Percentiles rank a stretch among this genome's conserved stretches.
Conservation (phyloP, 1,284 basidiomycete species). For the Anthracocystis setariae region DNA sequence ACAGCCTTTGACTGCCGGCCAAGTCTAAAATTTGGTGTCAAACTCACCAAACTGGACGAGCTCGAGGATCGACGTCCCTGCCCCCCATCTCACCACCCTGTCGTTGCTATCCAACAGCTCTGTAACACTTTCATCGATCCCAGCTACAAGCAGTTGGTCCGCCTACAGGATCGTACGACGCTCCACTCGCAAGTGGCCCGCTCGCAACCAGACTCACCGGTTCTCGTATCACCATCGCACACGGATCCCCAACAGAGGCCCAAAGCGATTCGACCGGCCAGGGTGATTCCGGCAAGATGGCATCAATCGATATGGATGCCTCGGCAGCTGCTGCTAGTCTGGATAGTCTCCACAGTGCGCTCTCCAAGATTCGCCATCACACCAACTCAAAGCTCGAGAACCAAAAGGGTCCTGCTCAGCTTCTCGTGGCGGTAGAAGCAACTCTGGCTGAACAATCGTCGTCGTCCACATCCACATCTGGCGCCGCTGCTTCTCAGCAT, state of each 20-base stretch:
- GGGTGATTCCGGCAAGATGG: constrained; percentile 20
- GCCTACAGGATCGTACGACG: too few relatives aligned
- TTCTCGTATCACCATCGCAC: neutral
- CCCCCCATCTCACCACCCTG: too few relatives aligned
- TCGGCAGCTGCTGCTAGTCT: constrained; percentile 40
- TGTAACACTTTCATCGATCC: neutral
- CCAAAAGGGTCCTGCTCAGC: constrained; percentile 88
- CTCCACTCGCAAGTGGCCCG: too few relatives aligned
- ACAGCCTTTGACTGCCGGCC: too few relatives aligned
- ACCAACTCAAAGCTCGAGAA: constrained; percentile 82
- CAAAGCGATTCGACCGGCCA: neutral
- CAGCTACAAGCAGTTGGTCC: too few relatives aligned
- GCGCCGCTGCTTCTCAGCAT: constrained; percentile 76
- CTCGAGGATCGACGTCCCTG: too few relatives aligned
- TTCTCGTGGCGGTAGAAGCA: constrained; percentile 87
- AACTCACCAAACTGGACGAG: neutral
- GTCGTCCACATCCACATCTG: constrained; percentile 72
- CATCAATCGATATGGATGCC: constrained; percentile 38
- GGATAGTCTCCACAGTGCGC: constrained; percentile 46
- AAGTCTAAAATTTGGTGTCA: neutral
- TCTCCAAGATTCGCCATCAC: constrained; percentile 85
- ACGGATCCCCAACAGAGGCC: neutral
- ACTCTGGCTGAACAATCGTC: constrained; percentile 81
- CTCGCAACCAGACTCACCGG: neutral
- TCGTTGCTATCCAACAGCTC: neutral